Evolutionary conservation across 2,329 filamentous ascomycete genomes (phyloP), one percentile per base, ranked within the genome.

Genomic region (Trichophaea hybrida): DNA sequence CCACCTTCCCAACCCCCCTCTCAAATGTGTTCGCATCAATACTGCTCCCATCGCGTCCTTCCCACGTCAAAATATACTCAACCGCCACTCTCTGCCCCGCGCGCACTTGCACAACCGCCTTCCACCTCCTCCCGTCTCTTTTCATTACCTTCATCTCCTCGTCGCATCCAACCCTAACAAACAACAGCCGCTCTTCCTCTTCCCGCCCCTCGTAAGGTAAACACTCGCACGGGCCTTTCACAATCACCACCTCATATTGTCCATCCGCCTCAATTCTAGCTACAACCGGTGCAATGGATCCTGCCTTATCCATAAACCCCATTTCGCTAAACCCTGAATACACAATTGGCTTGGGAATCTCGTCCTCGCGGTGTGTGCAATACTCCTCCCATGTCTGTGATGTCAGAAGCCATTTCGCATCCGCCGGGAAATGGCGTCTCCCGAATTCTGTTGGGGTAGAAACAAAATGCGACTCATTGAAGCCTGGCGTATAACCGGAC

Each of bases 381-480:
- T 54, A 54, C 51, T 34, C 51, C n/a, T 34, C n/a, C 51, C 51
- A 54, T n/a, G 12, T 54, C 6, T 6, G n/a, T 10, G 6, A 13
- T 5, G 32, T 15, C n/a, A 54, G 34, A 13, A n/a, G 10, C 51
- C 51, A 54, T 17, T 40, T 35, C 34, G 33, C 5, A 61, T 95
- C 79, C 2, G 74, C 70, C 0, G 93, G 91, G 72, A 85, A 97
- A 70, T 98, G 93, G 17, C 78, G 80, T 15, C 81, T 73, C 0
- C 88, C 88, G 69, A 98, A 95, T 34, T 85, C 79, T 57, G 91
- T 84, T 69, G 96, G 96, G 55, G 73, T 72, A 61, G 74, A 72
- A 2, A 74, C 79, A 67, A 85, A 85, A 64, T 79, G 73, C 6
- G 76, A 72, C 0, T 88, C 80, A 1, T 75, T 78, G 71, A 96